Evolutionary conservation across 306 rosid species (phyloP).

Genomic region (Cucurbita pepo): DNA sequence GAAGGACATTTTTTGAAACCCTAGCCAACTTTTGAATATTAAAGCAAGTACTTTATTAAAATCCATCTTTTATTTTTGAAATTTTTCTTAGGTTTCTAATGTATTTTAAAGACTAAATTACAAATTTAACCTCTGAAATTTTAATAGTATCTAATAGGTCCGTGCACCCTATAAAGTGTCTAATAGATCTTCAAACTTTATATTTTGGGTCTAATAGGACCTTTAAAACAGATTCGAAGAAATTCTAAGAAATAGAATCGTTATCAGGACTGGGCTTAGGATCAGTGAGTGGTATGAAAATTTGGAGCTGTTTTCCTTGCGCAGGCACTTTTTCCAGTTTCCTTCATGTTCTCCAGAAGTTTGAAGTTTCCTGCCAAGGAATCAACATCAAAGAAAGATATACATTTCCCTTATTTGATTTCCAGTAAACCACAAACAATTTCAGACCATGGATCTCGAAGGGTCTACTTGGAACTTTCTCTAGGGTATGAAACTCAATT

Average conservation of each 20-base stretch:
- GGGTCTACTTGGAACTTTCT: conserved; percentile 66
- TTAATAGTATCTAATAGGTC: not conserved
- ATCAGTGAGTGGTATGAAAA: not conserved
- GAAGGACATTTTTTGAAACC: not conserved
- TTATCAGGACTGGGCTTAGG: not conserved
- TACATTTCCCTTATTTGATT: conserved; percentile 40
- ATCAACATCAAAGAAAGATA: conserved; percentile 36
- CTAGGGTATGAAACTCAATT: conserved; percentile 57
- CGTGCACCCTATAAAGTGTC: too few relatives aligned
- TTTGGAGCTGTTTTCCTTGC: conserved; percentile 10
- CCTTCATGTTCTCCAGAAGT: conserved; percentile 65
- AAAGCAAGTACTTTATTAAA: not conserved
- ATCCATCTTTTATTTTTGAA: not conserved
- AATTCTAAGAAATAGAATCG: too few relatives aligned
- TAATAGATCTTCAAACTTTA: not conserved
- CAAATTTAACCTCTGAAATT: too few relatives aligned
- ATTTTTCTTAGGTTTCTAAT: not conserved
- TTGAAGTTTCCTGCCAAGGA: conserved; percentile 60
- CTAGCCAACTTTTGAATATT: not conserved
- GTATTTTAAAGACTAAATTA: too few relatives aligned
- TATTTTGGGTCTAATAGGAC: not conserved
- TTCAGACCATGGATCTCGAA: conserved; percentile 30
- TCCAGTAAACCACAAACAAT: conserved; percentile 24
- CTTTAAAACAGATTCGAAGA: too few relatives aligned
- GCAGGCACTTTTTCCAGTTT: conserved; percentile 83